Base-by-base conservation (phyloP, 176 grass and related monocot genomes). In the Zoysia pacifica region DNA sequence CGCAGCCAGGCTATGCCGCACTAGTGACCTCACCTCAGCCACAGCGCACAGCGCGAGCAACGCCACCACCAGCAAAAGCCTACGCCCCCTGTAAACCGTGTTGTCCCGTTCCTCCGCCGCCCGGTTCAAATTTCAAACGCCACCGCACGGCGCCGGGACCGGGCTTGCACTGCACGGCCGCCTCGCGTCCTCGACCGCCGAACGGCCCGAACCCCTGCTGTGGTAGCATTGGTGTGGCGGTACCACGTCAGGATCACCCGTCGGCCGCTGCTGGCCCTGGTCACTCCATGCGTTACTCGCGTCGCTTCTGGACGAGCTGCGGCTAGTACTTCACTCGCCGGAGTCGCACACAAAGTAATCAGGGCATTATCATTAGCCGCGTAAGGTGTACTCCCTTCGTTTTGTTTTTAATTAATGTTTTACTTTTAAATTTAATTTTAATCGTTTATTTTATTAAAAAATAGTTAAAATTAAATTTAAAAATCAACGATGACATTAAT, bases 71-170 rank as follows among this genome's bases (percentile, higher is more conserved):
- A 42, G 42, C 19, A 46, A 78, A 72, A 88, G 62, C 76, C 86
- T 83, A 70, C 80, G 4, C 58, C 28, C 48, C 62, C 61, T 64
- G 74, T 50, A 43, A 38, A 28, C 28, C 28, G 18, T 5, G 8
- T 20, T 45, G 67, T 12, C 8, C 43, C 13, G 19, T 56, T 48
- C 74, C 63, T 59, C 61, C 65, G 28, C 28, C 28, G 16, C 2
- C 49, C 37, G 9, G 45, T 85, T 85, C 78, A 82, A 89, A 89
- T 75, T 85, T 89, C 60, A 64, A 82, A 82, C 77, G n/a, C 66
- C 43, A 65, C 71, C 9, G 15, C 52, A 42, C 44, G 44, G 44
- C 44, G 44, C 44, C 44, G 44, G 44, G 6, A 28, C 28, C 28
- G 28, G 28, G 28, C 28, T 28, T 28, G 28, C 28, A 28, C 28